These are phyloP conservation scores for Penicillium occitanis DNA, from an alignment of 2,329 filamentous ascomycete species.

Conservation along the genomic window DNA sequence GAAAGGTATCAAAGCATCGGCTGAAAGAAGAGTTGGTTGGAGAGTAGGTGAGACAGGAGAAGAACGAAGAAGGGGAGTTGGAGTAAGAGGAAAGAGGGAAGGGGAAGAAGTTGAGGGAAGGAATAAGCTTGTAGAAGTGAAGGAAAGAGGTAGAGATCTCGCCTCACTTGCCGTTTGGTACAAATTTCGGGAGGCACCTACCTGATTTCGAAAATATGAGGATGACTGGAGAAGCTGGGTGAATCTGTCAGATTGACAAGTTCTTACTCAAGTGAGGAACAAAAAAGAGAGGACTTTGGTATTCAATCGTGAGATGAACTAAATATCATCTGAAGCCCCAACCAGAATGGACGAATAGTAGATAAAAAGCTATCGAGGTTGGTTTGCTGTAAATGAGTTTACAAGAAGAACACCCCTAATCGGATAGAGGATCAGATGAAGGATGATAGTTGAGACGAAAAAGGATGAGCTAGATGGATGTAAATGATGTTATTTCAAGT, in stretches of 20 bases:
- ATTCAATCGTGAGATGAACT: too few relatives aligned
- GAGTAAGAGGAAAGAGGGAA: neutral
- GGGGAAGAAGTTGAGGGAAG: neutral
- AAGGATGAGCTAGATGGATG: too few relatives aligned
- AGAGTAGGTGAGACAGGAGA: neutral
- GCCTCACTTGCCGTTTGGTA: neutral
- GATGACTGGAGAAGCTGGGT: too few relatives aligned
- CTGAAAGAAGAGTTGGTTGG: neutral
- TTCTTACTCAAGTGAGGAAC: neutral
- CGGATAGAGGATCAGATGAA: too few relatives aligned
- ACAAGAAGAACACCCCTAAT: too few relatives aligned
- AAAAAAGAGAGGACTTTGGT: neutral
- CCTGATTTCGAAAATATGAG: neutral
- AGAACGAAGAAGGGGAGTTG: neutral
- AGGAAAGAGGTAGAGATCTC: neutral
- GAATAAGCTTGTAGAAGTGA: neutral
- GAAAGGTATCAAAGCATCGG: neutral
- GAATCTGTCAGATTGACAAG: neutral
- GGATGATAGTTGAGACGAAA: neutral
- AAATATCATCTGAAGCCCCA: neutral
- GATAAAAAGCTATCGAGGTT: too few relatives aligned
- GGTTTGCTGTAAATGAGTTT: too few relatives aligned
- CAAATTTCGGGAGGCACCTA: neutral
- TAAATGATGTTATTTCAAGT: too few relatives aligned
- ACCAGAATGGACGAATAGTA: neutral